phyloP scores from a whole-genome alignment of 768 basidiomycete genomes.

The Goffeauzyma gilvescens region DNA sequence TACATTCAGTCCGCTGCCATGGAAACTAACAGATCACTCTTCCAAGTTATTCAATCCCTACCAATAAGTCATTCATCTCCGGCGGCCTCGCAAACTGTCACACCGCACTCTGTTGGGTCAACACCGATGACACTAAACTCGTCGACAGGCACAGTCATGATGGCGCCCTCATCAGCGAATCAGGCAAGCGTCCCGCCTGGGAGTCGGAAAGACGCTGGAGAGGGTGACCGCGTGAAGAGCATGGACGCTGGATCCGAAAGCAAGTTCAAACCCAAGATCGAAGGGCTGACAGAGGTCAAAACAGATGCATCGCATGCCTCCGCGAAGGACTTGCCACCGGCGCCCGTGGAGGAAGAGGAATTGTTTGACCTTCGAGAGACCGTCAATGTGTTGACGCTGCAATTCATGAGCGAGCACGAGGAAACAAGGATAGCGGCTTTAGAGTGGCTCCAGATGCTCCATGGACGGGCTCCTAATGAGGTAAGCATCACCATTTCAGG shows the following conservation, averaged over 20 bases:
- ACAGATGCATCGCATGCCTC: no score
- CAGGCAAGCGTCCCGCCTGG: no score
- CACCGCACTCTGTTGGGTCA: no score
- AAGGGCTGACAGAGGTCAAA: no score
- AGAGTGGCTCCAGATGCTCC: constrained; percentile 96
- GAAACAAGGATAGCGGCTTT: constrained; percentile 87
- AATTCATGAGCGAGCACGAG: constrained; percentile 89
- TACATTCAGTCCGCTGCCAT: constrained; percentile 75
- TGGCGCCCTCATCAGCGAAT: no score
- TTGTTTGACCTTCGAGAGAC: constrained; percentile 80
- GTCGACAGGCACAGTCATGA: no score
- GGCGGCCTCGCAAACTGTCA: background rate
- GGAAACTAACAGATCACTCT: constrained; percentile 66
- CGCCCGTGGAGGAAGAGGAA: constrained; percentile 34
- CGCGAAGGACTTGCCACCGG: background rate
- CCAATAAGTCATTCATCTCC: constrained; percentile 41
- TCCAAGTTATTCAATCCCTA: constrained; percentile 64
- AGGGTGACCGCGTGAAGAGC: no score
- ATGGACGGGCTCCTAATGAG: constrained; percentile 93
- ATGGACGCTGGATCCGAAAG: no score
- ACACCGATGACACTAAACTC: no score
- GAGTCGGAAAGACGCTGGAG: no score
- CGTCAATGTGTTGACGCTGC: constrained; percentile 76
- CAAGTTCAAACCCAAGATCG: no score
- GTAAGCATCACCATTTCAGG: constrained; percentile 32